These are phyloP conservation scores for Atkinsonella hypoxylon DNA, from an alignment of 2,329 filamentous ascomycete genomes.

Conservation along the genomic window DNA sequence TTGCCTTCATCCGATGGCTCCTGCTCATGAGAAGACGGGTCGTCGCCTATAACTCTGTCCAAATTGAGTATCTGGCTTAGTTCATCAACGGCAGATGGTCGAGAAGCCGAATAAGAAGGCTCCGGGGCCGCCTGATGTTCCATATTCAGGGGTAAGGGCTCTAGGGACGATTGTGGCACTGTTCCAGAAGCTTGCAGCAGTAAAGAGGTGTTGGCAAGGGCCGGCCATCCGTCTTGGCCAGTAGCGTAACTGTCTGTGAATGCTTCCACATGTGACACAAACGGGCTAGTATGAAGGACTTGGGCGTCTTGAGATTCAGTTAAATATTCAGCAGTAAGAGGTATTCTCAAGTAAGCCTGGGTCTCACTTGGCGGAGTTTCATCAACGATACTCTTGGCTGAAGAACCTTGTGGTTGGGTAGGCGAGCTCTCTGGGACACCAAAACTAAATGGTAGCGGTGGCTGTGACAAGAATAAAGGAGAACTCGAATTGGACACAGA, in stretches of 20 bases:
- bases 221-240: not conserved
- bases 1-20: not conserved
- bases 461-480: constrained; percentile 10
- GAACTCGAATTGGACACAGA: constrained; percentile 1
- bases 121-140: constrained; percentile 1
- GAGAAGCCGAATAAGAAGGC: not conserved
- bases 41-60: constrained; percentile 4
- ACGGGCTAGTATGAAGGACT: constrained; percentile 8
- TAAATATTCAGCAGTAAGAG: not conserved
- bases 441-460: constrained; percentile 1
- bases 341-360: not conserved
- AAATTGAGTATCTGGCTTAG: constrained; percentile 10
- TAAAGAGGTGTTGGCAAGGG: not conserved
- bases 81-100: constrained; percentile 8
- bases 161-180: not conserved
- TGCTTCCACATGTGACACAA: constrained; percentile 8
- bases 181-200: not conserved
- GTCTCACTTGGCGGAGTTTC: constrained; percentile 3
- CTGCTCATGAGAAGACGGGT: not conserved
- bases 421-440: constrained; percentile 4
- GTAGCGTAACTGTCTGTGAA: constrained; percentile 9
- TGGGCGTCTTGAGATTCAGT: constrained; percentile 19
- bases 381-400: not conserved
- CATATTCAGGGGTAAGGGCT: not conserved
- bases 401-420: not conserved